Conservation (phyloP, 805 yeast species). For the Metschnikowia arizonensis region DNA sequence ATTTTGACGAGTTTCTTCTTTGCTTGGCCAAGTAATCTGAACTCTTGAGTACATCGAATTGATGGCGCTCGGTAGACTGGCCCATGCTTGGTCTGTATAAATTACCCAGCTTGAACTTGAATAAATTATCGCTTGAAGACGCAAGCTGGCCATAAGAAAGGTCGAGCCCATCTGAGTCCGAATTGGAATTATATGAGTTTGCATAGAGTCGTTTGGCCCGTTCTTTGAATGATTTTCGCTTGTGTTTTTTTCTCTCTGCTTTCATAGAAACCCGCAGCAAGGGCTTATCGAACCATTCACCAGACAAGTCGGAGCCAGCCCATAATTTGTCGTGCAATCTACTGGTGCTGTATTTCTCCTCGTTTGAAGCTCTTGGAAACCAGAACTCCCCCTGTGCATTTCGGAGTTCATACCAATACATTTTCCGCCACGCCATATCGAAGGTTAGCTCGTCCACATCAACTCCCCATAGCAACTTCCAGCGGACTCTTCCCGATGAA, state of each 20-base stretch:
- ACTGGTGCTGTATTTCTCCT: background rate
- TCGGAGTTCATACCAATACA: conserved; percentile 50
- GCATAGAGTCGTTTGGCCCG: conserved; percentile 14
- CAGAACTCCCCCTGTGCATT: conserved; percentile 46
- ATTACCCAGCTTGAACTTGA: conserved; percentile 2
- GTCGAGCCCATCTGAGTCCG: conserved; percentile 4
- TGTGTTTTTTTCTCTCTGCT: background rate
- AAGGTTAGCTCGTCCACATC: conserved; percentile 54
- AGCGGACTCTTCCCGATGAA: conserved; percentile 23
- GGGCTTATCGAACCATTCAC: conserved; percentile 6
- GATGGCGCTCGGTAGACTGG: background rate
- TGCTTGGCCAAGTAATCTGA: background rate
- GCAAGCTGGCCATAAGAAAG: conserved; percentile 1
- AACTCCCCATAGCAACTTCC: conserved; percentile 59
- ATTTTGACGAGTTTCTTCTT: background rate
- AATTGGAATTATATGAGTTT: conserved; percentile 1
- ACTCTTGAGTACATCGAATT: background rate
- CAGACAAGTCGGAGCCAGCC: conserved; percentile 19
- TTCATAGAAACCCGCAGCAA: conserved; percentile 9
- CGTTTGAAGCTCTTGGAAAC: conserved; percentile 34
- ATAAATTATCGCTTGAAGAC: background rate
- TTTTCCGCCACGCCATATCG: conserved; percentile 56
- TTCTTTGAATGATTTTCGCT: conserved; percentile 11
- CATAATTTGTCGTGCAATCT: conserved; percentile 35
- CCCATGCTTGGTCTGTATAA: background rate